A percentile compares a stretch with the other conserved stretches of the same genome.
These are phyloP conservation scores for Coprinopsis strossmayeri DNA, from an alignment of 768 basidiomycete species.

Conservation along the genomic window DNA sequence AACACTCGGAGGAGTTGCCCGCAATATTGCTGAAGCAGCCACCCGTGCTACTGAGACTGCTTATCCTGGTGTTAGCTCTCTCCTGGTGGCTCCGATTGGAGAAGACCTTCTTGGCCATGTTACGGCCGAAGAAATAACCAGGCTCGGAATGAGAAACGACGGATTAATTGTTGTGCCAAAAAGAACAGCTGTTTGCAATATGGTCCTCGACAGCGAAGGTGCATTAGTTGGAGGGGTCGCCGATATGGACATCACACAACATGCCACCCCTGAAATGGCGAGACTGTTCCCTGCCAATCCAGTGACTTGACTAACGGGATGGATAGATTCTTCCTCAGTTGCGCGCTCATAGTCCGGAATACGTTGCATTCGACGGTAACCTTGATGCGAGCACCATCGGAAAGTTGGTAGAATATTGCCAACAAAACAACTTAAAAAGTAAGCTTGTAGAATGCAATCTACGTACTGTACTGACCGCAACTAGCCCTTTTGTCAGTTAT, in stretches of 20 bases:
- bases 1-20: constrained; percentile 82
- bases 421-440: constrained; percentile 46
- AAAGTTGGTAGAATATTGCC: constrained; percentile 46
- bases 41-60: constrained; percentile 49
- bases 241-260: constrained; percentile 74
- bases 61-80: constrained; percentile 29
- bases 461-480: background rate
- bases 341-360: constrained; percentile 36
- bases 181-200: constrained; percentile 79
- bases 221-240: constrained; percentile 81
- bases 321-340: constrained; percentile 49
- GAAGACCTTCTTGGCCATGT: constrained; percentile 71
- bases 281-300: too few species aligned
- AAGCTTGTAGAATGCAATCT: constrained; percentile 23
- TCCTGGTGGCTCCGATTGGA: constrained; percentile 75
- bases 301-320: too few species aligned
- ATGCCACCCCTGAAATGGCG: constrained; percentile 24
- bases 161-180: constrained; percentile 44
- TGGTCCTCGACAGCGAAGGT: constrained; percentile 70
- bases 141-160: constrained; percentile 75
- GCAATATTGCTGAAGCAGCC: constrained; percentile 93
- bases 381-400: constrained; percentile 47
- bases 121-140: constrained; percentile 47
- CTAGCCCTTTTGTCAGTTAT: background rate
- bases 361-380: constrained; percentile 79